A percentile compares a stretch with the other conserved stretches of the same genome.
These are phyloP conservation scores for Fusarium dimerum DNA, from an alignment of 2,329 filamentous ascomycete genomes.

Conservation along the genomic window DNA sequence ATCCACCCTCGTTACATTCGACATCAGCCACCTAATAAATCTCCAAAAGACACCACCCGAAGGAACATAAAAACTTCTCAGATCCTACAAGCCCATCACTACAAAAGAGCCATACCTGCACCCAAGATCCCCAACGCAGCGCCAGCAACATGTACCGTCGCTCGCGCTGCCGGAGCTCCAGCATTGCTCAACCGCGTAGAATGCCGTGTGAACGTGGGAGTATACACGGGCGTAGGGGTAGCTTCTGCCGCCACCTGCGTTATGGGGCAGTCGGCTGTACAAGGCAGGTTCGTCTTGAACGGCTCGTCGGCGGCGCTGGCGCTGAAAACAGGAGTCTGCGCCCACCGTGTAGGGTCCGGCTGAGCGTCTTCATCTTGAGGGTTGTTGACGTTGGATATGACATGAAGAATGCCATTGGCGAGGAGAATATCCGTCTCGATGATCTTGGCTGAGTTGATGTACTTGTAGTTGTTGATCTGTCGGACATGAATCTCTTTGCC, in stretches of 20 bases:
- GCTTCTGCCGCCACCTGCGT: constrained; percentile 13
- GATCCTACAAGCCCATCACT: constrained; percentile 3
- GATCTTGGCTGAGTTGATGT: constrained; percentile 55
- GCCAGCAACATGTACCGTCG: constrained; percentile 30
- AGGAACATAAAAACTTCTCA: not conserved
- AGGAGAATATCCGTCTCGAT: constrained; percentile 54
- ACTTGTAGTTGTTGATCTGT: constrained; percentile 46
- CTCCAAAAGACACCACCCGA: no score
- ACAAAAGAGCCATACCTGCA: constrained; percentile 29
- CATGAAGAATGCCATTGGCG: constrained; percentile 59
- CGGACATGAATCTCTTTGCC: constrained; percentile 40
- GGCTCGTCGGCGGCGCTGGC: constrained; percentile 47
- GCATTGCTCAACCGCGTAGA: constrained; percentile 24
- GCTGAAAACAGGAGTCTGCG: constrained; percentile 54
- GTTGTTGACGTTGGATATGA: constrained; percentile 56
- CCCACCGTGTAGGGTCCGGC: constrained; percentile 40
- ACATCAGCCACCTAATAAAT: no score
- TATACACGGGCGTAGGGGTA: constrained; percentile 14
- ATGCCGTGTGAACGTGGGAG: constrained; percentile 18
- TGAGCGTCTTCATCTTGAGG: constrained; percentile 37
- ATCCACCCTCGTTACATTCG: no score
- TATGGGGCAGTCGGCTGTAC: constrained; percentile 40
- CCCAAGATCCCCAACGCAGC: constrained; percentile 34
- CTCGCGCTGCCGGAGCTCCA: constrained; percentile 20
- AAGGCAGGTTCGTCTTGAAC: constrained; percentile 46